These are phyloP conservation scores for Pelomyxa schiedti DNA, from an alignment of 78 protist genomes.

Conservation along the genomic window DNA sequence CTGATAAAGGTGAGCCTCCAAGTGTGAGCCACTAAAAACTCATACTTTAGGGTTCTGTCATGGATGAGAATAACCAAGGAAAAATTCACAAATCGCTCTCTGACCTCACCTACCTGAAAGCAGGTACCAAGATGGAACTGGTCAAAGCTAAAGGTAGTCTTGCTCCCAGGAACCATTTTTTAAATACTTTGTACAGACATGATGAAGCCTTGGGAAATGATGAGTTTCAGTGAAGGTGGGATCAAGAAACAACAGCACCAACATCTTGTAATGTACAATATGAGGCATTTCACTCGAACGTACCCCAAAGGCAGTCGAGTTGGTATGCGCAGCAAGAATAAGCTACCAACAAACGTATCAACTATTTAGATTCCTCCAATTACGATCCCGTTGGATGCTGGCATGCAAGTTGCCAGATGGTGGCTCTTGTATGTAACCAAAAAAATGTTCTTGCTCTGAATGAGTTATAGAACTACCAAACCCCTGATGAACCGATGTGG, in stretches of 20 bases:
- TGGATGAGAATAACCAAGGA: background rate
- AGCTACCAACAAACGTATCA: no score
- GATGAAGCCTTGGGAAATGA: background rate
- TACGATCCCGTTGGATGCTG: slow-evolving; percentile 36
- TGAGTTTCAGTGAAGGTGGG: slow-evolving; percentile 1
- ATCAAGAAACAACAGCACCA: background rate
- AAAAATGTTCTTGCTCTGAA: no score
- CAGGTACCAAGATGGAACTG: background rate
- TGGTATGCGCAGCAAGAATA: no score
- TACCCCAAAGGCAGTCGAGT: slow-evolving; percentile 60
- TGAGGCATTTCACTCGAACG: slow-evolving; percentile 19
- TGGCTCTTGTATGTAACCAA: no score
- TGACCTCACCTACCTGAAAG: background rate
- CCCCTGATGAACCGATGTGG: slow-evolving; percentile 1
- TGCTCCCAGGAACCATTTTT: background rate
- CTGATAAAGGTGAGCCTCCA: background rate
- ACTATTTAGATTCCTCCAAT: slow-evolving; percentile 49
- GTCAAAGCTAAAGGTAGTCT: background rate
- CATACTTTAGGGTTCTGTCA: background rate
- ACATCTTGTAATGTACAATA: slow-evolving; percentile 1
- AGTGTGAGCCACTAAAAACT: background rate
- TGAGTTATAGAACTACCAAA: slow-evolving; percentile 56
- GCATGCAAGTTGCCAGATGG: slow-evolving; percentile 38
- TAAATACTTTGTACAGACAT: background rate
- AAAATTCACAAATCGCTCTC: background rate